These are phyloP conservation scores for Ganoderma multipileum DNA, from an alignment of 1,284 basidiomycete genomes.

Conservation along the genomic window DNA sequence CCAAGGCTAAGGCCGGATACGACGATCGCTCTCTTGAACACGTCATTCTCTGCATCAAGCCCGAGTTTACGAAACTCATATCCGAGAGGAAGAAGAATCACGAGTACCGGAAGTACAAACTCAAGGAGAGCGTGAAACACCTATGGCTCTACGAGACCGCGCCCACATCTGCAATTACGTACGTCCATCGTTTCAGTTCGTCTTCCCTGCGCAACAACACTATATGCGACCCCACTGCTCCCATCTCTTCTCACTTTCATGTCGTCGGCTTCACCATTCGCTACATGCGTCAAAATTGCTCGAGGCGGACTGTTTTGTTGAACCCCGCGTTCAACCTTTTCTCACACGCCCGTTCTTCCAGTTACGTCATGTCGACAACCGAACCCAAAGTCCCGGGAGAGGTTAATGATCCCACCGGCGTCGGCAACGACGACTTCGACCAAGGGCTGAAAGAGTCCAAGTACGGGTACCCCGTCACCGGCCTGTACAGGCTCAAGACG, in stretches of 20 bases:
- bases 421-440: conserved; percentile 46
- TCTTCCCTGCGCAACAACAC: neutral
- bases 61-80: conserved; percentile 41
- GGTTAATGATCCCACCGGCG: conserved; percentile 39
- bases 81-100: conserved; percentile 43
- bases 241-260: neutral
- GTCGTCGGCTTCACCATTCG: neutral
- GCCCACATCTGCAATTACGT: conserved; percentile 41
- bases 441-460: conserved; percentile 36
- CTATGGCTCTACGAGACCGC: conserved; percentile 44
- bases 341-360: conserved; percentile 14
- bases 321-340: neutral
- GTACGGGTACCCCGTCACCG: conserved; percentile 42
- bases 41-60: conserved; percentile 41
- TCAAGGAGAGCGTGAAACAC: conserved; percentile 38
- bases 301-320: neutral
- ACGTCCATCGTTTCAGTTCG: conserved; percentile 19
- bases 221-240: neutral
- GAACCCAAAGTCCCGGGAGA: conserved; percentile 41
- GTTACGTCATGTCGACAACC: conserved; percentile 39
- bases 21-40: conserved; percentile 39
- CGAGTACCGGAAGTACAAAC: conserved; percentile 43
- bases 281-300: neutral
- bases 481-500: conserved; percentile 36
- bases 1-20: conserved; percentile 10